Base-by-base conservation (phyloP, 1,284 basidiomycete genomes). In the Quambalaria eucalypti region DNA sequence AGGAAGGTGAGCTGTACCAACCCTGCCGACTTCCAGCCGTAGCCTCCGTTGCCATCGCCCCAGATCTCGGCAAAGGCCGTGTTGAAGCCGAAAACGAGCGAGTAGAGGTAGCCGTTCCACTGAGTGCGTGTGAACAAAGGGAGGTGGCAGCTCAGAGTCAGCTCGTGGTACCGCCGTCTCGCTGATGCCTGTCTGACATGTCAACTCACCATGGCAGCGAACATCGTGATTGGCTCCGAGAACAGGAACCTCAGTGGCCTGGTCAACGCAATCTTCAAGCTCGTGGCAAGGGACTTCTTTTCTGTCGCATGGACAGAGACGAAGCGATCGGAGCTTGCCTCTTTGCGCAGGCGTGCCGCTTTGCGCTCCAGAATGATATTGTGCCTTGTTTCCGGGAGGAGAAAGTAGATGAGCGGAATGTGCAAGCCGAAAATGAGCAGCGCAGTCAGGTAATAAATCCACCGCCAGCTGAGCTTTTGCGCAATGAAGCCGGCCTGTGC, bases 221-320 rank as follows among this genome's bases (percentile, higher is more conserved):
- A 50, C 50, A 66, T 66, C 1, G 71, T 84, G 64, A 87, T 87
- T 19, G 83, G 82, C 72, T 87, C 86, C 14, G 80, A 82, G 58
- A 81, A 76, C 29, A 87, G 76, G 67, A 87, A 75, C 36, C 76
- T 66, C 74, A 80, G 79, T 5, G 80, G 80, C 38, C 79, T 71
- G 28, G 76, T 64, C 54, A 80, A 63, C 14, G 77, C 76, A 26
- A 68, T 65, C 54, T 75, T 70, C 64, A 79, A 72, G 40, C 78
- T 73, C 5, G 56, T 53, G 14, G 55, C 52, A 33, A 65, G 52
- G 1, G 59, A 59, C 12, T 62, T 52, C 59, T 80, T 30, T 28
- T 55, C 53, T 21, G 52, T 33, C 7, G 21, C 26, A 31, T 51
- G 48, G 25, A 54, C 31, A 39, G 53, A 55, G 25, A 55, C 53